Base-by-base conservation (phyloP, 2,329 filamentous ascomycete species). In the Ampelomyces quisqualis region DNA sequence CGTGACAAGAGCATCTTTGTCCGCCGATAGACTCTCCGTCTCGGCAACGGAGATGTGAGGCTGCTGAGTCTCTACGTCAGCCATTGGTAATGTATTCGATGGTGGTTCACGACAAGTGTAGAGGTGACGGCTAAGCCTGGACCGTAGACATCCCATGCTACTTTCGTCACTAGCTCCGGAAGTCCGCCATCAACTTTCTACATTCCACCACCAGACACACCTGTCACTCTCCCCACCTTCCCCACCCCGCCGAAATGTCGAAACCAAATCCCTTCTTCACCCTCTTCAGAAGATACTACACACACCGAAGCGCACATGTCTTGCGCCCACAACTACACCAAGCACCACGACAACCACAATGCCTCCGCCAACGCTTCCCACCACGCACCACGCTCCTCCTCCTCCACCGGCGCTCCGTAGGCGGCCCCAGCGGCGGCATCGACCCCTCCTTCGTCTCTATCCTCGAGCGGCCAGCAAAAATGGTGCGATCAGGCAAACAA, bases 371-470 rank as follows among this genome's bases (percentile, higher is more conserved):
- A 22, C 54, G 51, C 33, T 41, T 51, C 51, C 23, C 9, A 42
- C 43, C 39, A 8, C 35, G 21, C 29, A 19, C 28, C 27, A 38
- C 29, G 7, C 23, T 29, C 22, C 24, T 50, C 29, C 48, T 54
- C 46, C 27, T 53, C 41, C 38, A 47, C 38, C 53, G 51, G 10
- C 53, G 60, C 30, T 53, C 47, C 51, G 45, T 60, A 19, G 45
- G 51, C 49, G 53, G 49, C 41, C n/a, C n/a, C n/a, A 45, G 43
- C 30, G 78, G 81, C 21, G 88, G 95, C 59, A 58, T 67, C 7
- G 80, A 90, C 63, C 86, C 88, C 1, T 78, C 78, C 63, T 96
- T 94, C 73, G 78, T 81, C 45, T 95, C 90, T 6, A 83, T 95
- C 51, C 80, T 96, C 52, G 91, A 98, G 72, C 85, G 87, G 45